Evolutionary conservation across 768 basidiomycete genomes (phyloP), one percentile per base, ranked within the genome.

Genomic region (Trametes villosa): DNA sequence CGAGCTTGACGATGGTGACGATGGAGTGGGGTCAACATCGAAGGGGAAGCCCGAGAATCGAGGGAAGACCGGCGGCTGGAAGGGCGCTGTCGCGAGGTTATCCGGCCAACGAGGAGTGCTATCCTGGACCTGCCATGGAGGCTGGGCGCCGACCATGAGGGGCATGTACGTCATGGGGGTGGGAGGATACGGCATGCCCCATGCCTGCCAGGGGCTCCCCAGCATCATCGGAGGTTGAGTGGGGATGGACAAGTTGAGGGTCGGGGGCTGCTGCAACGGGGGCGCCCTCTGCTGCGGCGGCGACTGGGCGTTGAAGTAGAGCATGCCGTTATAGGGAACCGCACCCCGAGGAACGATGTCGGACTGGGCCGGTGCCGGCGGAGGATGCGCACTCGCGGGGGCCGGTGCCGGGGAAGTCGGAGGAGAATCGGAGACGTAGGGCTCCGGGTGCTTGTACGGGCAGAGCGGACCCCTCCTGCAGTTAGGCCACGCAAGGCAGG

Each of bases 401-500:
- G 53, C 38, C 26, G 29, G n/a, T 31, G 46, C 20, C 13, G 52
- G 52, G 50, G 67, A 42, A 22, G 59, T 38, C n/a, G 53, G 49
- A 36, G 40, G 13, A 53, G 64, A 52, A 60, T 45, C 22, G 65
- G 54, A 44, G 15, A 72, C 66, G 31, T 68, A 55, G 17, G 71
- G 65, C 56, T 68, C 67, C 18, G 66, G 70, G 40, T 70, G 73
- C 65, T 72, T 72, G 65, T 68, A 76, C 45, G 65, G 71, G 59
- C 68, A 73, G 57, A 47, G 63, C 8, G 64, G 60, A 13, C 67
- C 64, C 30, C 65, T 59, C 13, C 63, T 34, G 55, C 73, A 77
- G 24, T 69, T 70, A 9, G 72, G 67, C 75, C 75, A 75, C 6
- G 62, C 60, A 7, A 72, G 70, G 46, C 77, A 78, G 4, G 76